Evolutionary conservation across 108 stramenopile genomes (phyloP).

Genomic region (Cyclotella cryptica): DNA sequence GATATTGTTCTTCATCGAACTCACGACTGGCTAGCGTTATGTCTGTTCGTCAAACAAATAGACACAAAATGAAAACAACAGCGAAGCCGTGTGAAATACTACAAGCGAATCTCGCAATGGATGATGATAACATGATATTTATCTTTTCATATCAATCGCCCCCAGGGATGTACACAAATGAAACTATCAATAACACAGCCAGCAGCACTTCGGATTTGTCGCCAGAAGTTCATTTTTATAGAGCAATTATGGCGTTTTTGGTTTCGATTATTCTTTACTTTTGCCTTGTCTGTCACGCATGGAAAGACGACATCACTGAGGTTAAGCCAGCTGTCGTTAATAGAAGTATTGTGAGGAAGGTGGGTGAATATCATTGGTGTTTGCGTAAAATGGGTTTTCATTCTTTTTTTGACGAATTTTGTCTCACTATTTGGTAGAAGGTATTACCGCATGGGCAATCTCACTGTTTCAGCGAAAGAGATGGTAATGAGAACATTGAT

Average conservation of each 20-base stretch:
- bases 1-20: too few species aligned
- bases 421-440: not conserved
- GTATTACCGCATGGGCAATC: constrained; percentile 27
- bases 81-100: not conserved
- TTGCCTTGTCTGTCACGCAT: not conserved
- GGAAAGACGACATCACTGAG: not conserved
- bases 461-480: constrained; percentile 1
- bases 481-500: not conserved
- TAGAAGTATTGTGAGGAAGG: constrained; percentile 22
- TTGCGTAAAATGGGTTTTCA: not conserved
- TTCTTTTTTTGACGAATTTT: not conserved
- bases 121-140: constrained; percentile 9
- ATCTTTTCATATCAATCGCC: not conserved
- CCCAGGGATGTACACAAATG: not conserved
- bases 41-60: too few species aligned
- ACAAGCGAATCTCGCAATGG: not conserved
- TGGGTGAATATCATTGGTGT: constrained; percentile 3
- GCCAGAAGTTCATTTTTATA: constrained; percentile 1
- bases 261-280: constrained; percentile 9
- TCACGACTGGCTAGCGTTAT: too few species aligned
- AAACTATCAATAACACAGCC: not conserved
- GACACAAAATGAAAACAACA: too few species aligned
- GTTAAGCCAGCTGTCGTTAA: not conserved
- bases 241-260: constrained; percentile 10
- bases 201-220: not conserved